A percentile compares a stretch with the other conserved stretches of the same genome.
phyloP scores from a whole-genome alignment of 208 protist genomes.

The Endotrypanum monterogeii region DNA sequence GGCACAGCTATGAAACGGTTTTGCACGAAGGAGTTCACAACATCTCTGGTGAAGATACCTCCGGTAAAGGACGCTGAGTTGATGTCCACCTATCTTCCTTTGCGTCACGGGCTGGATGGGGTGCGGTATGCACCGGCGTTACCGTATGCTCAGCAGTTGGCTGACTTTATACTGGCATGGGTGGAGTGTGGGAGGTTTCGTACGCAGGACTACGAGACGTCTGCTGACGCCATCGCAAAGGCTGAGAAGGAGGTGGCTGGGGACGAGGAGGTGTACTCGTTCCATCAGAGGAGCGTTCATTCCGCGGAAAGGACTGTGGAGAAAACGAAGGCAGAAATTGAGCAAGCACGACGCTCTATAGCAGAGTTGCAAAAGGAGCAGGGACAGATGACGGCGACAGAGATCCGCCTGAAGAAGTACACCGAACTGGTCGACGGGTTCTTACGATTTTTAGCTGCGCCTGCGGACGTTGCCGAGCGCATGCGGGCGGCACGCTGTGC shows the following conservation, averaged over 20 bases:
- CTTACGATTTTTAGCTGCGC: constrained; percentile 36
- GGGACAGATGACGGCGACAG: constrained; percentile 25
- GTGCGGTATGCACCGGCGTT: constrained; percentile 52
- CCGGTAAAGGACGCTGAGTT: constrained; percentile 5
- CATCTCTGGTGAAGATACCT: constrained; percentile 29
- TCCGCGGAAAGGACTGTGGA: constrained; percentile 11
- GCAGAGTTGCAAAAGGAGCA: constrained; percentile 35
- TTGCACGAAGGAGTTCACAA: constrained; percentile 41
- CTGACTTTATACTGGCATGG: constrained; percentile 56
- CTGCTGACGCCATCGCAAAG: constrained; percentile 2
- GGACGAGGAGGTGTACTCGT: constrained; percentile 11
- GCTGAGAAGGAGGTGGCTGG: background rate
- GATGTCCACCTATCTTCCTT: constrained; percentile 20
- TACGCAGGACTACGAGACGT: constrained; percentile 12
- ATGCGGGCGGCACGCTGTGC: constrained; percentile 32
- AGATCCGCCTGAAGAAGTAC: constrained; percentile 48
- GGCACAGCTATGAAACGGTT: constrained; percentile 41
- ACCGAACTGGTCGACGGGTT: constrained; percentile 73
- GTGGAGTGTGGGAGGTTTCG: constrained; percentile 37
- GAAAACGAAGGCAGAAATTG: constrained; percentile 17
- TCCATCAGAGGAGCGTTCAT: constrained; percentile 11
- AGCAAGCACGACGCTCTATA: constrained; percentile 21
- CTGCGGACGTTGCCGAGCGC: constrained; percentile 28
- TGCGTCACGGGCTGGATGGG: constrained; percentile 43
- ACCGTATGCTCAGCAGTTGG: constrained; percentile 47